Conservation (phyloP, 306 rosid genomes). For the Hippophae tibetana region DNA sequence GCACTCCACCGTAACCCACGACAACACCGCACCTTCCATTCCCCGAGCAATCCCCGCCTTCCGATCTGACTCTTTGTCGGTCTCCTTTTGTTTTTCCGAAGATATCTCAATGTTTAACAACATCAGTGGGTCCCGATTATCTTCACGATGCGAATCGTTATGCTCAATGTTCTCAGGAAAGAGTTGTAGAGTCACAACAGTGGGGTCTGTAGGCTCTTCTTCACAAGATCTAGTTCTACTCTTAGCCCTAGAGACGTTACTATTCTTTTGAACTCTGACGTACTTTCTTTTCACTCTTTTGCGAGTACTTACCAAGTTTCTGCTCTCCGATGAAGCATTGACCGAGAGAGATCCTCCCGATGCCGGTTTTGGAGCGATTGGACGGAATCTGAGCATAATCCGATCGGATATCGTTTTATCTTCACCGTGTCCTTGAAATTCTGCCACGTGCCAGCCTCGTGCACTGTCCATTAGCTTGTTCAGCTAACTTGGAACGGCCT, state of each 20-base stretch:
- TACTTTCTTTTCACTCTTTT: constrained; percentile 53
- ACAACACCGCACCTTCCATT: constrained; percentile 20
- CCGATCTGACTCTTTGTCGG: constrained; percentile 1
- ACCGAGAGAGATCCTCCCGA: constrained; percentile 10
- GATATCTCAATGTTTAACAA: background rate
- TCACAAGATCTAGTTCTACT: constrained; percentile 5
- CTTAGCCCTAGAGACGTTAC: constrained; percentile 18
- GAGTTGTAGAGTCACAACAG: constrained; percentile 37
- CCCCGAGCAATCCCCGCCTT: background rate
- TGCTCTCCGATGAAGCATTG: background rate
- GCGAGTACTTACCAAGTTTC: constrained; percentile 3
- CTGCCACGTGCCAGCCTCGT: constrained; percentile 32
- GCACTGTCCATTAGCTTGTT: constrained; percentile 32
- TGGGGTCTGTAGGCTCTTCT: background rate
- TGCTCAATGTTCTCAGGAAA: constrained; percentile 36
- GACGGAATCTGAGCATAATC: constrained; percentile 57
- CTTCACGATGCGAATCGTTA: constrained; percentile 8
- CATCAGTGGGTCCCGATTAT: constrained; percentile 6
- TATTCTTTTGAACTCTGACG: constrained; percentile 43
- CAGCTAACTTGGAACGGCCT: background rate
- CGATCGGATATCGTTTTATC: constrained; percentile 27
- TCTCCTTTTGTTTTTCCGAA: too few species aligned
- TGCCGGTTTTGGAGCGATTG: constrained; percentile 66
- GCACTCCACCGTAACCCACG: constrained; percentile 52
- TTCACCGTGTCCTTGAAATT: background rate